Evolutionary conservation across 371 early-diverging fungal species (phyloP), one percentile per base, ranked within the genome.

Genomic region (Apophysomyces ossiformis): DNA sequence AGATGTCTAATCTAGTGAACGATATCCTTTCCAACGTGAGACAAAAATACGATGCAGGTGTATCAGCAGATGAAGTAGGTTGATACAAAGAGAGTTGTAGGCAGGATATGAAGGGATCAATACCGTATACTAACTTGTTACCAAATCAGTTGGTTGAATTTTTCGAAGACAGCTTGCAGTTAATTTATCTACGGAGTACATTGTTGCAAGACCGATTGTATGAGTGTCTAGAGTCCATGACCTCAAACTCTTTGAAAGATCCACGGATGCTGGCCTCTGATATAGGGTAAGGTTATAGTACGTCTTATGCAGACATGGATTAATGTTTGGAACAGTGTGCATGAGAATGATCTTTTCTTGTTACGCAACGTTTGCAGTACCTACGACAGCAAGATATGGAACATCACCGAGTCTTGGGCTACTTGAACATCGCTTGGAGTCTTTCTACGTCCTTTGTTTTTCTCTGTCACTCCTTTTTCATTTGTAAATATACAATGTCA

Each of bases 101-200:
- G 2, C 32, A 26, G 32, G 32, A 26, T 3, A 26, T 26, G 32
- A 26, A 26, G 32, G 32, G 32, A 26, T 26, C 2, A 26, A 26
- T 26, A 26, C 1, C 3, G 32, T 26, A 26, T 26, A 63, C 60
- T 26, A 63, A 36, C 35, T 67, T 43, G 21, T 4, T 15, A 38
- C n/a, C 43, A 4, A 43, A n/a, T 21, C 44, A 76, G 74, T 36
- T 70, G 21, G 38, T 76, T 4, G 69, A 67, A 5, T 58, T 41
- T 9, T 67, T 82, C 21, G 82, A 82, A 57, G 82, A 82, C 57
- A 72, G 68, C 5, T 47, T 82, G 37, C 82, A 82, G 56, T 47
- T 79, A 54, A 66, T 82, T 9, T 82, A 82, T 62, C 57, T 79
- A 11, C 62, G 72, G 11, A 82, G 82, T 43, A 72, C 76, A 13